A percentile compares a stretch with the other conserved stretches of the same genome.
Conservation (phyloP, 805 yeast genomes). For the Suhomyces tanzawaensis region DNA sequence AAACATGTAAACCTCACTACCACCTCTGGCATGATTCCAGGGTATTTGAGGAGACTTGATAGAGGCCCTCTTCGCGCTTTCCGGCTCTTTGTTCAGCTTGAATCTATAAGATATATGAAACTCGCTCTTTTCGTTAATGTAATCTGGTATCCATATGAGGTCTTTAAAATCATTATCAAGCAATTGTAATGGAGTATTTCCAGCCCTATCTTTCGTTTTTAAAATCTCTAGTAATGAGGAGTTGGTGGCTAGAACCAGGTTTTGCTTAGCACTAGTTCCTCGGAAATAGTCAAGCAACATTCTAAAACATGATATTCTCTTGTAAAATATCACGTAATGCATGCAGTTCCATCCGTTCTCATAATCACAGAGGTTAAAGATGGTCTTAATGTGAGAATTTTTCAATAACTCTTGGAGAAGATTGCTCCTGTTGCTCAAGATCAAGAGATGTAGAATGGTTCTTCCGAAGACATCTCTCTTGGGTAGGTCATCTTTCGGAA, state of each 20-base stretch:
- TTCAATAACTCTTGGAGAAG: slow-evolving; percentile 46
- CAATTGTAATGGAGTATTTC: slow-evolving; percentile 70
- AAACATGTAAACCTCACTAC: slow-evolving; percentile 55
- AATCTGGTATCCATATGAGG: slow-evolving; percentile 42
- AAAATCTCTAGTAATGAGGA: slow-evolving; percentile 37
- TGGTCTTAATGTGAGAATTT: slow-evolving; percentile 45
- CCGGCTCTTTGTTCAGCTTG: slow-evolving; percentile 3
- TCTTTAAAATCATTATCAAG: slow-evolving; percentile 47
- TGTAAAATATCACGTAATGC: slow-evolving; percentile 64
- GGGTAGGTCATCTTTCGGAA: slow-evolving; percentile 38
- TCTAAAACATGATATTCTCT: slow-evolving; percentile 54
- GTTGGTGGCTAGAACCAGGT: slow-evolving; percentile 10
- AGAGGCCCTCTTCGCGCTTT: slow-evolving; percentile 1
- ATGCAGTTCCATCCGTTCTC: slow-evolving; percentile 84
- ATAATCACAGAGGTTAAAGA: slow-evolving; percentile 47
- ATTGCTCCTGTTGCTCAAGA: slow-evolving; percentile 49
- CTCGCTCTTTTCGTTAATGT: slow-evolving; percentile 36
- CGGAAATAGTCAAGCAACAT: slow-evolving; percentile 28
- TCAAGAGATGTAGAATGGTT: slow-evolving; percentile 55
- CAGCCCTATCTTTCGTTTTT: slow-evolving; percentile 64
- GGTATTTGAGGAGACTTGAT: slow-evolving; percentile 12
- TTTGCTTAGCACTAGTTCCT: slow-evolving; percentile 15
- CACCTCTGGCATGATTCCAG: slow-evolving; percentile 50
- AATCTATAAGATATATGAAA: slow-evolving; percentile 26
- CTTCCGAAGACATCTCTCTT: slow-evolving; percentile 72